Conservation (phyloP, 164 flowering plant genomes). For the Tetrastigma voinierianum region DNA sequence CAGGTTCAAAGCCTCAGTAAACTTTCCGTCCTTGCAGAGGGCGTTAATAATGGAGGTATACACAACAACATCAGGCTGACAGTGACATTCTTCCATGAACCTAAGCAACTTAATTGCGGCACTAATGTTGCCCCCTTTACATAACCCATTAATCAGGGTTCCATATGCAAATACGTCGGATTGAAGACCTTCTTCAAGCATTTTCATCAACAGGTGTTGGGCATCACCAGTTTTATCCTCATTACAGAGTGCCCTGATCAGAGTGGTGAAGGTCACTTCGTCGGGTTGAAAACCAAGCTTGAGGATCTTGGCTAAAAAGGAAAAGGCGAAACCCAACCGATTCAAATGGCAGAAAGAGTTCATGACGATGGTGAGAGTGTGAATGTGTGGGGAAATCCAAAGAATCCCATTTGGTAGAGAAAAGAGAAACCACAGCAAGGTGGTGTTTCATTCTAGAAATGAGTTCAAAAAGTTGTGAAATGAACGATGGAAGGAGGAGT, state of each 20-base stretch:
- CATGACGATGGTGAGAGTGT: constrained; percentile 1
- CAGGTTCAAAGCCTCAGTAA: too few relatives aligned
- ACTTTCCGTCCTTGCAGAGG: too few relatives aligned
- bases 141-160: too few relatives aligned
- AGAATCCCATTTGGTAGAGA: background rate
- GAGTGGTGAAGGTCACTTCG: background rate
- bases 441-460: constrained; percentile 4
- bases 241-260: constrained; percentile 5
- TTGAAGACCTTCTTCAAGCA: constrained; percentile 1
- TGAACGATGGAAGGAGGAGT: background rate
- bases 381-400: background rate
- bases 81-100: too few relatives aligned
- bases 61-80: too few relatives aligned
- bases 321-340: constrained; percentile 12
- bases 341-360: too few relatives aligned
- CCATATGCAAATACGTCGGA: constrained; percentile 4
- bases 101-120: too few relatives aligned
- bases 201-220: background rate
- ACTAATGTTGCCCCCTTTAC: too few relatives aligned
- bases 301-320: constrained; percentile 6
- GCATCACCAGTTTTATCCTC: too few relatives aligned
- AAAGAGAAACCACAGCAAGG: background rate
- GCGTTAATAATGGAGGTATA: too few relatives aligned
- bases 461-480: background rate
- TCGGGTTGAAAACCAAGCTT: constrained; percentile 8